Percentiles rank a stretch among this genome's conserved stretches.
Evolutionary conservation across 257 asterid species (phyloP).

Genomic region (Jacaranda copaia): DNA sequence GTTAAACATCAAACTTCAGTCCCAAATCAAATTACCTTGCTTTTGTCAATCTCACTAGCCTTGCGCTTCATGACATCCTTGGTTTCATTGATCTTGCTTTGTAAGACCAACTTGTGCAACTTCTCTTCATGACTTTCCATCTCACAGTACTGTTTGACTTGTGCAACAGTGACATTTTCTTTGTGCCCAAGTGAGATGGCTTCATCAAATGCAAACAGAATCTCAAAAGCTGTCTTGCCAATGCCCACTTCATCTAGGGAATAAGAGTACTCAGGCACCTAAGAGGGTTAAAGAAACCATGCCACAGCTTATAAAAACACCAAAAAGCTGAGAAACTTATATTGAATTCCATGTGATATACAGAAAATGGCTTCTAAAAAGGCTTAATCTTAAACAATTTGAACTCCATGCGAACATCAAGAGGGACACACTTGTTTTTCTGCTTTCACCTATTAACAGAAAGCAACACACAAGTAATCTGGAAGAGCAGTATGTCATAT

Average conservation of each 20-base stretch:
- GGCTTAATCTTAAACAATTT: not conserved
- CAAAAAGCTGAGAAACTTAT: not conserved
- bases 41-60: conserved; percentile 95
- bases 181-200: conserved; percentile 91
- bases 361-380: not conserved
- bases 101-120: conserved; percentile 82
- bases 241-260: conserved; percentile 95
- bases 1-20: conserved; percentile 23
- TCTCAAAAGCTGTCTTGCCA: conserved; percentile 82
- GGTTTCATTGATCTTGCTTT: conserved; percentile 89
- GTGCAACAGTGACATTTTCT: conserved; percentile 92
- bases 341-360: not conserved
- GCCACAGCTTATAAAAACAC: conserved; percentile 17
- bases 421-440: not conserved
- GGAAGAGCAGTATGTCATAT: conserved; percentile 22
- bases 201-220: conserved; percentile 94
- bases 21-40: conserved; percentile 63
- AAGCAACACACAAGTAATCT: conserved; percentile 32
- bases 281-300: conserved; percentile 54
- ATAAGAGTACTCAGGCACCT: conserved; percentile 94
- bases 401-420: conserved; percentile 3
- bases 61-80: conserved; percentile 91
- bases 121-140: conserved; percentile 98
- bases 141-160: conserved; percentile 96
- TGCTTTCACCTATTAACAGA: conserved; percentile 12